Percentiles rank a stretch among this genome's conserved stretches.
Conservation (phyloP, 164 flowering plant genomes). For the Stephania japonica region DNA sequence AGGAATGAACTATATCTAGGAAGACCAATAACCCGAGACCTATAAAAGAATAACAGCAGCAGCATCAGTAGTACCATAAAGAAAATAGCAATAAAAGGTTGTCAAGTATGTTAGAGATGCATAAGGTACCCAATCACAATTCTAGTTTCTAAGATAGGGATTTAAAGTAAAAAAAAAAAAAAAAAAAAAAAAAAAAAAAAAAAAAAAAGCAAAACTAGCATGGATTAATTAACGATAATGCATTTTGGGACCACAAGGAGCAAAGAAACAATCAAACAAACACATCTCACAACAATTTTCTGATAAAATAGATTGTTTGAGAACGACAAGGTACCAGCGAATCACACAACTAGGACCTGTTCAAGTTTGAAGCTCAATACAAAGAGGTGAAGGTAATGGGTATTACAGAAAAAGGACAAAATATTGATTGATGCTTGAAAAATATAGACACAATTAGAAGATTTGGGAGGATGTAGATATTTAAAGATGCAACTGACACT, state of each 20-base stretch:
- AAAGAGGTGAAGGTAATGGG: background rate
- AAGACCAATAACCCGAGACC: slow-evolving; percentile 82
- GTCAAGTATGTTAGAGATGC: background rate
- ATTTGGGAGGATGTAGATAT: background rate
- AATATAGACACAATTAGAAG: background rate
- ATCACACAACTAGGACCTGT: background rate
- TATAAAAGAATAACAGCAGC: slow-evolving; percentile 20
- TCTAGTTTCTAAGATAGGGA: background rate
- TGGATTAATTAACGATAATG: background rate
- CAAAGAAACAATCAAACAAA: background rate
- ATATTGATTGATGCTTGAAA: background rate
- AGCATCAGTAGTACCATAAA: background rate
- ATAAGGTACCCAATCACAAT: background rate
- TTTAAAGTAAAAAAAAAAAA: background rate
- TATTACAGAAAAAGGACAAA: background rate
- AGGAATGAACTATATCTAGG: slow-evolving; percentile 92
- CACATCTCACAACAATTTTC: background rate
- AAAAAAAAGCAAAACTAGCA: background rate
- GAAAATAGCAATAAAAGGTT: background rate
- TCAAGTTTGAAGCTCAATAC: background rate
- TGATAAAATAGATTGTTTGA: background rate
- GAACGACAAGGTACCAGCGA: background rate
- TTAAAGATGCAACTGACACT: background rate
- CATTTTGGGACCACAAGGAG: background rate
- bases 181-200: background rate